These are phyloP conservation scores for Acacia pycnantha DNA, from an alignment of 331 rosid genomes.

Conservation along the genomic window DNA sequence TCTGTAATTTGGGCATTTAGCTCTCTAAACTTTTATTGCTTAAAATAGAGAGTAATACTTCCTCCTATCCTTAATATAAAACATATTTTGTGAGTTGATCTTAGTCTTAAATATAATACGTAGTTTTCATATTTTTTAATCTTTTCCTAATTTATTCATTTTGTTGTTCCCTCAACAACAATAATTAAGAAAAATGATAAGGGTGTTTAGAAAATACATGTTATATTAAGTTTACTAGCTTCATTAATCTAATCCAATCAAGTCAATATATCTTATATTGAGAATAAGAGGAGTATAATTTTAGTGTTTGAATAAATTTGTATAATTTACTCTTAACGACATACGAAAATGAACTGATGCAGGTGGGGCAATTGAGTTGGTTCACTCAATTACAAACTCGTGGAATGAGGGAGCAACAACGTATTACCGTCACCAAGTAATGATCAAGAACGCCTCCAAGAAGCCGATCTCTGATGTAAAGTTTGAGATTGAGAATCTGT, in stretches of 20 bases:
- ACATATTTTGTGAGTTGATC: too few relatives aligned
- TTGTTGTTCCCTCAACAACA: too few relatives aligned
- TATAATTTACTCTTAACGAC: neutral
- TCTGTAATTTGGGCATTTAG: neutral
- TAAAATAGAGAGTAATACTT: too few relatives aligned
- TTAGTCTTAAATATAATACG: too few relatives aligned
- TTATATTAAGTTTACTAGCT: too few relatives aligned
- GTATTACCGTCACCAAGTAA: constrained; percentile 55
- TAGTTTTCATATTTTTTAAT: too few relatives aligned
- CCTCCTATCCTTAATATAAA: too few relatives aligned
- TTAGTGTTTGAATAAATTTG: neutral
- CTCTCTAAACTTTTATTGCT: neutral
- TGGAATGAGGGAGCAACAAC: constrained; percentile 37
- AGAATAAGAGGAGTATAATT: too few relatives aligned
- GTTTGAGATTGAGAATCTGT: constrained; percentile 40
- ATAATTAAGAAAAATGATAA: too few relatives aligned
- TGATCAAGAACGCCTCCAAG: constrained; percentile 51
- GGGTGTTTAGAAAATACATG: too few relatives aligned
- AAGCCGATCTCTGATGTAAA: constrained; percentile 43
- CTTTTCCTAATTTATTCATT: accelerated
- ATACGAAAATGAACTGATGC: constrained; percentile 3
- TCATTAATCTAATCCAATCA: too few relatives aligned
- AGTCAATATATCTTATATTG: too few relatives aligned
- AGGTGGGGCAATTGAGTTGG: constrained; percentile 37
- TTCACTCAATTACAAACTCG: constrained; percentile 53